Evolutionary conservation across 2,329 filamentous ascomycete species (phyloP).

Genomic region (Juglanconis juglandina): DNA sequence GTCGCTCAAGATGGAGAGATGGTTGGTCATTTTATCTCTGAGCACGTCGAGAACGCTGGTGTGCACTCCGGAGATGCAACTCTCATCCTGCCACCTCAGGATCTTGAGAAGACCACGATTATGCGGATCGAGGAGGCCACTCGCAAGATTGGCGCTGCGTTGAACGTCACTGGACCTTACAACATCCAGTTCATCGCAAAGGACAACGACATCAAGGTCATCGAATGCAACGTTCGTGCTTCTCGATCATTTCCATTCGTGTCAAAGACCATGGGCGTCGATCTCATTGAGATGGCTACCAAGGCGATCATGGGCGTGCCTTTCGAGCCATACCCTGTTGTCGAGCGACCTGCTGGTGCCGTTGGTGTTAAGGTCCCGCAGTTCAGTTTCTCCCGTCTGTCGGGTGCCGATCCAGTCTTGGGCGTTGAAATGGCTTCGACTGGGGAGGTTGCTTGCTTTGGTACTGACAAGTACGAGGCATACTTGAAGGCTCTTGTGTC

Average conservation of each 20-base stretch:
- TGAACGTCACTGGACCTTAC: conserved; percentile 94
- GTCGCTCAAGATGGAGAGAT: conserved; percentile 87
- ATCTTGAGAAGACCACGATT: conserved; percentile 85
- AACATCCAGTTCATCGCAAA: conserved; percentile 99
- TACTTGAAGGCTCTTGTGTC: conserved; percentile 95
- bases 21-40: conserved; percentile 94
- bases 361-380: conserved; percentile 98
- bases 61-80: conserved; percentile 98
- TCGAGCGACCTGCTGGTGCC: conserved; percentile 72
- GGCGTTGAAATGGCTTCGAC: conserved; percentile 99
- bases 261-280: conserved; percentile 96
- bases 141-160: conserved; percentile 85
- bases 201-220: conserved; percentile 99
- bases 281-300: conserved; percentile 97
- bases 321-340: conserved; percentile 75
- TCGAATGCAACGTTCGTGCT: conserved; percentile 96
- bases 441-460: conserved; percentile 95
- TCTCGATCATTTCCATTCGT: conserved; percentile 97
- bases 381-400: conserved; percentile 97
- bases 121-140: conserved; percentile 91
- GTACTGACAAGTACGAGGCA: conserved; percentile 92
- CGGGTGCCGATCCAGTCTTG: conserved; percentile 90
- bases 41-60: conserved; percentile 97
- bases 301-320: conserved; percentile 90
- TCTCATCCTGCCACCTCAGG: conserved; percentile 89